Conservation (phyloP, 805 yeast genomes). For the Jamesozyma rosinii region DNA sequence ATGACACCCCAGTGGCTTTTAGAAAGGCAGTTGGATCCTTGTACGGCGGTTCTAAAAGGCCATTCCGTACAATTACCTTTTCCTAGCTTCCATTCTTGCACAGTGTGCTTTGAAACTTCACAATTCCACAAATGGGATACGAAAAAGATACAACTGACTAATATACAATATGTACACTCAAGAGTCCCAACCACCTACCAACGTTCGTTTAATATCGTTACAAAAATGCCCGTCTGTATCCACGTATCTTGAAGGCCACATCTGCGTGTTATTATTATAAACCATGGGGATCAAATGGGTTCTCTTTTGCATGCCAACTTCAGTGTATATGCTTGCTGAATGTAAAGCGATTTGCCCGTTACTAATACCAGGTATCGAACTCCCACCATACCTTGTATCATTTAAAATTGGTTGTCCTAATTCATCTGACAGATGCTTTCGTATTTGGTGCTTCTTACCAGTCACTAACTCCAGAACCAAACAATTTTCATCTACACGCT, state of each 20-base stretch:
- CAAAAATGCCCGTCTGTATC: slow-evolving; percentile 5
- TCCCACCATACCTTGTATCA: slow-evolving; percentile 25
- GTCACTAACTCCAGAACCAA: slow-evolving; percentile 30
- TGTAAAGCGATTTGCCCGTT: slow-evolving; percentile 32
- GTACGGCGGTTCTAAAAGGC: no score
- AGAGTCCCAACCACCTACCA: not conserved
- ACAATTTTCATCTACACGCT: slow-evolving; percentile 14
- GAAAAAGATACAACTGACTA: no score
- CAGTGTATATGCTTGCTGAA: slow-evolving; percentile 29
- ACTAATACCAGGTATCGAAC: not conserved
- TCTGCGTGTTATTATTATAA: not conserved
- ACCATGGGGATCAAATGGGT: slow-evolving; percentile 24
- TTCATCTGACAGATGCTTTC: slow-evolving; percentile 24
- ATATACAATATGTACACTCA: not conserved
- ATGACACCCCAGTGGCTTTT: no score
- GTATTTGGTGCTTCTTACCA: slow-evolving; percentile 36
- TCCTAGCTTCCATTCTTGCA: no score
- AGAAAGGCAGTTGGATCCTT: no score
- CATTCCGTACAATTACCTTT: no score
- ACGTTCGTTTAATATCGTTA: not conserved
- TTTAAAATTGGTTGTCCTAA: slow-evolving; percentile 26
- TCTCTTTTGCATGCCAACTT: slow-evolving; percentile 25
- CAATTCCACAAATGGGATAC: no score
- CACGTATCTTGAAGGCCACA: slow-evolving; percentile 7
- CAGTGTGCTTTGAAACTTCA: no score